Evolutionary conservation across 2,329 filamentous ascomycete species (phyloP).

Genomic region (Alternaria rosae): DNA sequence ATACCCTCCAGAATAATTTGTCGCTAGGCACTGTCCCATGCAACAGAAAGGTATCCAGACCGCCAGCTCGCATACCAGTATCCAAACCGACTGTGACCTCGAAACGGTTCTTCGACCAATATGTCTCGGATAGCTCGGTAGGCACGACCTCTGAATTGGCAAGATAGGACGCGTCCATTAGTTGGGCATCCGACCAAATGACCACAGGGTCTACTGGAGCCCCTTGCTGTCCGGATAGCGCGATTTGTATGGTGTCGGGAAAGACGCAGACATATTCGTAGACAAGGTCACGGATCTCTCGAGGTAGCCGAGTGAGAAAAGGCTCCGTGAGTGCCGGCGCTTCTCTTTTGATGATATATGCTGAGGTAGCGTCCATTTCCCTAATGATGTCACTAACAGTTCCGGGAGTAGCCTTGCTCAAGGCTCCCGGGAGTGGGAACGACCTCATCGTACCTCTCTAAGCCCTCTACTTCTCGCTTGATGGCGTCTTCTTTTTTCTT

Average conservation of each 20-base stretch:
- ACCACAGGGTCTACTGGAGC: background rate
- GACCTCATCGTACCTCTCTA: background rate
- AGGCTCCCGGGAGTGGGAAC: background rate
- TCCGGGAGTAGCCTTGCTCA: background rate
- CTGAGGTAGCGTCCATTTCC: background rate
- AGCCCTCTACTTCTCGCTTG: background rate
- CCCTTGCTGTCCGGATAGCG: background rate
- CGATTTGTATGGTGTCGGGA: background rate
- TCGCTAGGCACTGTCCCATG: background rate
- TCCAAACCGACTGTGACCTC: background rate
- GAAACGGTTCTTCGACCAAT: background rate
- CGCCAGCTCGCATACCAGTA: background rate
- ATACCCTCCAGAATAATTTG: background rate
- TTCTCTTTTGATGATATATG: background rate
- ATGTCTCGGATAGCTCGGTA: background rate
- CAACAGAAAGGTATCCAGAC: background rate
- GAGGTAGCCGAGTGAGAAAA: background rate
- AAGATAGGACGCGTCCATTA: background rate
- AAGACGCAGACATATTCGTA: background rate
- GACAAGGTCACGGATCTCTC: background rate
- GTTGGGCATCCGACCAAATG: background rate
- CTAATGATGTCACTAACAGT: background rate
- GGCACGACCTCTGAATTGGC: background rate
- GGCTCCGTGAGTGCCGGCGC: background rate
- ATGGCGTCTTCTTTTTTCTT: background rate